A percentile compares a stretch with the other conserved stretches of the same genome.
These are phyloP conservation scores for Alternaria infectoria DNA, from an alignment of 2,329 filamentous ascomycete genomes.

Conservation along the genomic window DNA sequence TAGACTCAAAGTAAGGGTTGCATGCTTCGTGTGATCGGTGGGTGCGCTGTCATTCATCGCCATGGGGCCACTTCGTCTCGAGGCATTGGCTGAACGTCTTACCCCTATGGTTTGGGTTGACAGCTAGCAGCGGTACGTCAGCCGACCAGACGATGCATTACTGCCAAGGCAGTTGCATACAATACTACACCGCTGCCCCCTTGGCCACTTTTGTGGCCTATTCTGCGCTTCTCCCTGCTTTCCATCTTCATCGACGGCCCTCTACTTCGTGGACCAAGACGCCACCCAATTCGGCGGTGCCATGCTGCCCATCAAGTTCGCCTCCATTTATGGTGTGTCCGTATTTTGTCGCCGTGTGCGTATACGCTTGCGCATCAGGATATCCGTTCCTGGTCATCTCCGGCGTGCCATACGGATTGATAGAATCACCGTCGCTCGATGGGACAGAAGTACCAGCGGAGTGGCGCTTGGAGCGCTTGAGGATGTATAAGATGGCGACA, in stretches of 20 bases:
- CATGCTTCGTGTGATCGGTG: background rate
- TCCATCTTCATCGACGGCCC: background rate
- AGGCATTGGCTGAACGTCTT: background rate
- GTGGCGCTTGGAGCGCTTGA: slow-evolving; percentile 5
- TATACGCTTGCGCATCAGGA: background rate
- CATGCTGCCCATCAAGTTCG: background rate
- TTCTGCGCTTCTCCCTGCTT: background rate
- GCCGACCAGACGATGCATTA: background rate
- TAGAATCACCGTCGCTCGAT: background rate
- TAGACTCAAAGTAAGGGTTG: background rate
- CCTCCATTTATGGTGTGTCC: background rate
- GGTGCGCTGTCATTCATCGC: background rate
- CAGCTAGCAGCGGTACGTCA: background rate
- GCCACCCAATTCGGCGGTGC: background rate
- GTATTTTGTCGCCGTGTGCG: background rate
- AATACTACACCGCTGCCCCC: background rate
- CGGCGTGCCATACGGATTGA: background rate
- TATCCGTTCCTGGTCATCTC: background rate
- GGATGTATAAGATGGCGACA: background rate
- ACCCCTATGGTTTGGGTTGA: background rate
- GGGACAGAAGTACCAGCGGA: background rate
- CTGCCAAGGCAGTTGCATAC: background rate
- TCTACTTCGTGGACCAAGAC: background rate
- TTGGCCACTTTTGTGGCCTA: background rate
- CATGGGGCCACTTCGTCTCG: background rate